Base-by-base conservation (phyloP, 1,284 basidiomycete genomes). In the Sporisorium scitamineum region DNA sequence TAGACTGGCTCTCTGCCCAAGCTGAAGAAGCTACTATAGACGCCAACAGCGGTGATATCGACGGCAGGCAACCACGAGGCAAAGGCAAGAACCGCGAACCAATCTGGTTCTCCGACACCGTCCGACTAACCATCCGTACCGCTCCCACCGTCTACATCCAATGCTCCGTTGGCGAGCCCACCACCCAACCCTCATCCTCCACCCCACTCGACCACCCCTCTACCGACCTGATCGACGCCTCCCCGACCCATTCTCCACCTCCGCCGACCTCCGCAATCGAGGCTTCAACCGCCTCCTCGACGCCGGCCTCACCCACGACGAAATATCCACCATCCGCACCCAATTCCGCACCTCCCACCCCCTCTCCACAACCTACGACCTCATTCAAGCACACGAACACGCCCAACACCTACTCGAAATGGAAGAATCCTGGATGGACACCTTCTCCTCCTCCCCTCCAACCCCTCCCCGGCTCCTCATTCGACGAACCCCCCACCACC, bases 401-500 rank as follows among this genome's bases (percentile, higher is more conserved):
- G 47, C 60, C 2, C 54, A 61, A 32, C 70, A 77, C 45, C 50
- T 72, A 18, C 61, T 71, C 48, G 62, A 64, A 20, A 51, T 77
- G 56, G 75, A 77, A 58, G 75, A 77, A 20, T 62, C 61, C 13
- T 77, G 75, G 75, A 72, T 77, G 61, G 75, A 77, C 53, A 50
- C 41, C 16, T 70, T 77, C 37, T 26, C 26, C 53, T 42, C 61
- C 20, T 11, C 50, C n/a, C n/a, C 34, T 4, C 27, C 50, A 26
- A 27, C 42, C 18, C 50, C 44, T 27, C 11, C 59, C 10, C 26
- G 26, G 22, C 18, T 27, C 8, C 16, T n/a, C n/a, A n/a, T 61
- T 37, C 18, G 55, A 42, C 20, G 59, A 53, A 11, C 24, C 45
- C 31, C 1, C 44, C 22, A 14, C 18, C 42, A 20, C 16, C 63